phyloP scores from a whole-genome alignment of 805 yeast species.

The Osmozyma mogii region DNA sequence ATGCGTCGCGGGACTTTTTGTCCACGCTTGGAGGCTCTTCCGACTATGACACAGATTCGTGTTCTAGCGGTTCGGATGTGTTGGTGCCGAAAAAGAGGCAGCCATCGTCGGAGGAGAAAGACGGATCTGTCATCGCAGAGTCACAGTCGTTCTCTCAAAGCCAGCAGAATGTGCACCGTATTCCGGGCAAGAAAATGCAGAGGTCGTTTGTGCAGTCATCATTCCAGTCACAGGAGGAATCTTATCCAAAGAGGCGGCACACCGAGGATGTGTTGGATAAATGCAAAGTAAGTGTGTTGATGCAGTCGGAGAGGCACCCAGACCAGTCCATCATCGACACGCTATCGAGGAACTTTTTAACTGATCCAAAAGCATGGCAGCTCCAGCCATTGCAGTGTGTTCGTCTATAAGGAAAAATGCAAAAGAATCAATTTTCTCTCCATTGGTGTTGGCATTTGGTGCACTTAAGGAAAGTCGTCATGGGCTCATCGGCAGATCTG shows the following conservation, averaged over 20 bases:
- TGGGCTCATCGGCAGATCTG: constrained; percentile 97
- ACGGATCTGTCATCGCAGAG: constrained; percentile 1
- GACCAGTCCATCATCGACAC: too few species aligned
- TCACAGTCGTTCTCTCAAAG: too few species aligned
- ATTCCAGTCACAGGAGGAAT: constrained; percentile 10
- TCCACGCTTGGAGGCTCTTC: constrained; percentile 12
- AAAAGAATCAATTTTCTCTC: too few species aligned
- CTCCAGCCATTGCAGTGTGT: too few species aligned
- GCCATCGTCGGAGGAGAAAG: too few species aligned
- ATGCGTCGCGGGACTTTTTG: constrained; percentile 4
- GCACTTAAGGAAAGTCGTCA: constrained; percentile 97
- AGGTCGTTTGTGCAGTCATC: constrained; percentile 7
- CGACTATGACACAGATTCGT: constrained; percentile 10
- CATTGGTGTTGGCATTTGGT: constrained; percentile 90
- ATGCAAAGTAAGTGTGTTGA: too few species aligned
- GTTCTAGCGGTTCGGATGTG: constrained; percentile 9
- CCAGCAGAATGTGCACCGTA: too few species aligned
- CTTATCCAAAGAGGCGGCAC: constrained; percentile 1
- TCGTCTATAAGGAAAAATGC: too few species aligned
- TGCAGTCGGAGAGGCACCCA: too few species aligned
- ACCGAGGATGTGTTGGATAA: constrained; percentile 2
- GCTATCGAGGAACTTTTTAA: too few species aligned
- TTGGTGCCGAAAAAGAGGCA: too few species aligned
- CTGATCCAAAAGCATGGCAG: too few species aligned
- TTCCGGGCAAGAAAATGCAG: neutral